phyloP scores from a whole-genome alignment of 139 green algal species.

The Dunaliella primolecta region DNA sequence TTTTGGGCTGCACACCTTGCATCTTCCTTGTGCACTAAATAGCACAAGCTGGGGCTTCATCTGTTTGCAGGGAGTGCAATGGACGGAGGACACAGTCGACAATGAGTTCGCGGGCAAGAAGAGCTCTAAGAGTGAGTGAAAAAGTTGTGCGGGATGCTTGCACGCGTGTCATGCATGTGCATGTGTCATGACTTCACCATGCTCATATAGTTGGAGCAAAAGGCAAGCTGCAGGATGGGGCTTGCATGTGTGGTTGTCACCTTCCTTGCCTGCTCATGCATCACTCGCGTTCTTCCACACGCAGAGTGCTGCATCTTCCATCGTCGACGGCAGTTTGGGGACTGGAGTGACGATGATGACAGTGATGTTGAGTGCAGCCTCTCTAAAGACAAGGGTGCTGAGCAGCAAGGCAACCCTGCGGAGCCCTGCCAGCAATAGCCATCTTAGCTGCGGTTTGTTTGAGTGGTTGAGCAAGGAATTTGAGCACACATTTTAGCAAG shows the following conservation, averaged over 20 bases:
- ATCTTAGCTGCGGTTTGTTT: neutral
- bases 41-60: neutral
- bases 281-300: conserved; percentile 8
- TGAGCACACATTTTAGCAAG: neutral
- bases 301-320: conserved; percentile 92
- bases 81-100: conserved; percentile 72
- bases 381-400: neutral
- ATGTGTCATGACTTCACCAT: too few species aligned
- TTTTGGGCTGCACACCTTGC: neutral
- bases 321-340: conserved; percentile 69
- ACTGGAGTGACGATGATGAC: conserved; percentile 81
- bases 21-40: conserved; percentile 29
- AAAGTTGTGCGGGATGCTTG: neutral
- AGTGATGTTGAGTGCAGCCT: conserved; percentile 57
- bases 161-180: conserved; percentile 6
- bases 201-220: too few species aligned
- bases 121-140: conserved; percentile 71
- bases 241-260: conserved; percentile 16
- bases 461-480: too few species aligned
- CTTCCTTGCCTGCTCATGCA: neutral
- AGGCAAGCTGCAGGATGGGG: too few species aligned
- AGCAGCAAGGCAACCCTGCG: neutral
- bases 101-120: conserved; percentile 75
- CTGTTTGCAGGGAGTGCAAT: conserved; percentile 58
- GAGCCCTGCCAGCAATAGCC: neutral